Base-by-base conservation (phyloP, 2,329 filamentous ascomycete species). In the Pezicula rhizophila region DNA sequence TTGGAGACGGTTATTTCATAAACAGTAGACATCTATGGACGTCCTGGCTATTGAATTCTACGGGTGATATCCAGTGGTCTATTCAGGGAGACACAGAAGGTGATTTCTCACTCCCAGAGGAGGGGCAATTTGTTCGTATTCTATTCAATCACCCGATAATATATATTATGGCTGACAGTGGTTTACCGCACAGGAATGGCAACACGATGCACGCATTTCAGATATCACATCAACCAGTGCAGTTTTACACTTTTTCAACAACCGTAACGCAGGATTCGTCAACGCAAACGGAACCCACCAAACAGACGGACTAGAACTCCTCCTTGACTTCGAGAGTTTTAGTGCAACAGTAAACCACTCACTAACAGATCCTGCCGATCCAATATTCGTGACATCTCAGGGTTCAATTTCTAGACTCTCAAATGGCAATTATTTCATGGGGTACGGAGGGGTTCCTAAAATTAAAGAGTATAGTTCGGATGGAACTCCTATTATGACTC, bases 21-120 rank as follows among this genome's bases (percentile, higher is more conserved):
- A 61, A 57, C 8, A 60, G 57, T 26, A 51, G 61, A 23, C 52
- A 56, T 42, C 53, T 52, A 31, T 61, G 55, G 41, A 54, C 59
- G 5, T 45, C 56, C 28, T 63, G 54, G 45, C 56, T 57, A 47
- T 52, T 65, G 20, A 34, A 49, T 20, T 35, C 26, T 33, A 38
- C 57, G 28, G 60, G 61, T 23, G 23, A 23, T 23, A 23, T 23
- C 6, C 23, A 23, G 23, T 23, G 23, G 23, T 23, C 23, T 23
- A 23, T 23, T 23, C 23, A 23, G 6, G 23, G 23, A 23, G 23
- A 11, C 8, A 14, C 8, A 14, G 15, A 7, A 35, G 4, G 33
- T 40, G 18, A 15, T 15, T 40, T 15, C 11, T 40, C 17, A n/a
- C 23, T 23, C 6, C 23, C 23, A 23, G 23, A 23, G 23, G 23